Evolutionary conservation across 1,284 basidiomycete genomes (phyloP), one percentile per base, ranked within the genome.

Genomic region (Ganoderma meredithae): DNA sequence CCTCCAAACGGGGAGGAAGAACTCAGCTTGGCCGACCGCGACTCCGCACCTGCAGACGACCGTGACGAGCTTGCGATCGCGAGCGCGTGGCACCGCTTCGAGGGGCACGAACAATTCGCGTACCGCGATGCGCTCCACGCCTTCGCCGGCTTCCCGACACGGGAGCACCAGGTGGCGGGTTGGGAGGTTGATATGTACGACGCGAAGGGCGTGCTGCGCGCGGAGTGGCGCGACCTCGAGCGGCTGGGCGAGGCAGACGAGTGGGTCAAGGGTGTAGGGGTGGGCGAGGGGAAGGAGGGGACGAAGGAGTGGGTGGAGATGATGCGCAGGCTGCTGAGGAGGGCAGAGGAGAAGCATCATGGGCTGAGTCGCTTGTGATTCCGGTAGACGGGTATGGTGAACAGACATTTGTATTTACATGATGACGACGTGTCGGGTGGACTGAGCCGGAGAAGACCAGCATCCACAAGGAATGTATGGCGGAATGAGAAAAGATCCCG

Each of bases 181-280:
- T 93, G 91, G 92, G 85, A 87, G 70, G 81, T 83, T 70, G 84
- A 87, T 69, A 79, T 88, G 70, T 92, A 88, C 72, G 72, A 72
- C n/a, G 80, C 83, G 41, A 91, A 84, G 72, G 74, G 70, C 31
- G 64, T 84, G 15, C 71, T 94, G 66, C 81, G 89, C 61, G 73
- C 73, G 27, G 83, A 83, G 39, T 94, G 92, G 93, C 80, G 82
- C 41, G 83, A 83, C 25, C 70, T 93, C 43, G 88, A 90, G 74
- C 80, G 78, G 66, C 79, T 74, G 1, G 90, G 89, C 0, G 83
- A 87, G 64, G 88, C 86, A 3, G 83, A 84, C 49, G 80, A 81
- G 27, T 92, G 88, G 88, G 83, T 91, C 19, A 79, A 79, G 66
- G 89, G 85, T 2, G 86, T 93, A 33, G 92, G 92, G 0, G 76